Evolutionary conservation across 148 eudicot species (phyloP).

Genomic region (Bassia scoparia): DNA sequence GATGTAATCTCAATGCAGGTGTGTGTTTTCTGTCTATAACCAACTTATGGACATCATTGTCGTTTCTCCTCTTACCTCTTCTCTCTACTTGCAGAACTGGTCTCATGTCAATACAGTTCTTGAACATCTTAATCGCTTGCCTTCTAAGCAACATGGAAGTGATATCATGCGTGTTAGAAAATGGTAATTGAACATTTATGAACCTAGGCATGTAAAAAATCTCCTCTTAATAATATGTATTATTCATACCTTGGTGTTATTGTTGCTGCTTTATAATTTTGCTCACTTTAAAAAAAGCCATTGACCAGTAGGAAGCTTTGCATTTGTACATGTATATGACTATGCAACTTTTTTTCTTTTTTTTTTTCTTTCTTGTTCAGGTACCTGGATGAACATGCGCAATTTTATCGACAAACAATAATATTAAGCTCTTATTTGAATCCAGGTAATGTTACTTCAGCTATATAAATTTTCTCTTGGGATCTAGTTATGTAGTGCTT

Average conservation of each 20-base stretch:
- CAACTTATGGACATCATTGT: slow-evolving; percentile 4
- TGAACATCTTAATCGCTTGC: slow-evolving; percentile 61
- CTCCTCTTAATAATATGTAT: neutral
- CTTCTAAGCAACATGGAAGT: slow-evolving; percentile 70
- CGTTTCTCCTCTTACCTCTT: neutral
- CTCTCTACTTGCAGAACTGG: slow-evolving; percentile 66
- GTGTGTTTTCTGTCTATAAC: slow-evolving; percentile 13
- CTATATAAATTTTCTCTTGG: neutral
- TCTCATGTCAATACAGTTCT: slow-evolving; percentile 67
- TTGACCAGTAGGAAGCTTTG: neutral
- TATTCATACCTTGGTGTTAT: neutral
- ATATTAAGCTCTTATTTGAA: slow-evolving; percentile 66
- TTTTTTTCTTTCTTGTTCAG: slow-evolving; percentile 30
- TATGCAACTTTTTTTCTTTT: slow-evolving; percentile 6
- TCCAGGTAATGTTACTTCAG: slow-evolving; percentile 54
- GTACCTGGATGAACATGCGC: slow-evolving; percentile 79
- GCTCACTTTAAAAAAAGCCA: neutral
- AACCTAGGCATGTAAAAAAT: neutral
- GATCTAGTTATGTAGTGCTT: neutral
- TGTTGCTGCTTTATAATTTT: neutral
- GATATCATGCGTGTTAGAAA: slow-evolving; percentile 89
- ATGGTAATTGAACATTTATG: slow-evolving; percentile 43
- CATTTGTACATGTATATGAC: slow-evolving; percentile 2
- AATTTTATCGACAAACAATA: slow-evolving; percentile 85
- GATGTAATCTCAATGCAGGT: slow-evolving; percentile 98